Evolutionary conservation across 2,329 filamentous ascomycete genomes (phyloP).

Genomic region (Xylariaceae sp.): DNA sequence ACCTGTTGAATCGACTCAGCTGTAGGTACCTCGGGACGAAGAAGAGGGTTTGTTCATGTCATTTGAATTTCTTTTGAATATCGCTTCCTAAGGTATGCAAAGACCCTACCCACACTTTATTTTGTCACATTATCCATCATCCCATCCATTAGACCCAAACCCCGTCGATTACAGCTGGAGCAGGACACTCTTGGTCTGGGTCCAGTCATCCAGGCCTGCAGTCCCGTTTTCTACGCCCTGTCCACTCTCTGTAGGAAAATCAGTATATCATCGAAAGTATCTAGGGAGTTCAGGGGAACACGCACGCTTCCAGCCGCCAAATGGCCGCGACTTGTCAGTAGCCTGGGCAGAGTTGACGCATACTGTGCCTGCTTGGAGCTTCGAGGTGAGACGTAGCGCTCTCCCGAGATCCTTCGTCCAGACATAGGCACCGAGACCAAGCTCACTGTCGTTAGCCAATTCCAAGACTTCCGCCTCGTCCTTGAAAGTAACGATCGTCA

Average conservation of each 20-base stretch:
- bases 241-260: conserved; percentile 12
- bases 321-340: conserved; percentile 36
- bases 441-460: conserved; percentile 55
- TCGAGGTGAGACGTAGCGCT: conserved; percentile 45
- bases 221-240: conserved; percentile 16
- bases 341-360: conserved; percentile 52
- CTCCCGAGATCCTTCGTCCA: conserved; percentile 52
- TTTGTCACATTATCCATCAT: no score
- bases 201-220: conserved; percentile 17
- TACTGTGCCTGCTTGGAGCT: conserved; percentile 58
- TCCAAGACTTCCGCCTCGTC: conserved; percentile 53
- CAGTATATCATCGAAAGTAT: not conserved
- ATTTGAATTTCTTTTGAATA: no score
- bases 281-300: not conserved
- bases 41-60: no score
- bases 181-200: conserved; percentile 13
- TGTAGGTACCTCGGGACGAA: no score
- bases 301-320: conserved; percentile 41
- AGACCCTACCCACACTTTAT: no score
- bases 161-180: not conserved
- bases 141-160: no score
- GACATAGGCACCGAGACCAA: conserved; percentile 54
- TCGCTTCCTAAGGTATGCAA: no score
- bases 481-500: conserved; percentile 56
- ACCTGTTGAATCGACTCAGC: no score